Base-by-base conservation (phyloP, 345 rosid species). In the Citropsis articulata region DNA sequence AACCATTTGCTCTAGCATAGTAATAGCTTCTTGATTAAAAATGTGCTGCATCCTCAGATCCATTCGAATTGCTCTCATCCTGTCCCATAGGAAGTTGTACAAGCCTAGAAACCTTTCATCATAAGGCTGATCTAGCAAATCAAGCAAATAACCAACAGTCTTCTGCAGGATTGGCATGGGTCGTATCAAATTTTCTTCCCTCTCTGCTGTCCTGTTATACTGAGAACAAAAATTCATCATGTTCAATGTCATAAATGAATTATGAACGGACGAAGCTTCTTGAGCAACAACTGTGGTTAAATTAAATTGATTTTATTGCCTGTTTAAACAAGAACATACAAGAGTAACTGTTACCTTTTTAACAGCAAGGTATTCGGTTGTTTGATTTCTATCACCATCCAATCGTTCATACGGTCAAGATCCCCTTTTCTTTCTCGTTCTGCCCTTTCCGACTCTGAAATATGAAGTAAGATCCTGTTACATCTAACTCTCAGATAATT, bases 401-500 rank as follows among this genome's bases (percentile, higher is more conserved):
- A 96, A 76, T 21, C 98, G 98, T 81, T 96, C 99, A 81, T 89
- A 91, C 84, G 97, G 78, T 96, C 98, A 78, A 96, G 95, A 84
- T 96, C 99, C 80, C 98, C 98, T 88, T 96, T 94, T 84, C 98
- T 90, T 88, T 91, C 99, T 80, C 99, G 87, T 79, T 96, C 97
- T 40, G 81, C 95, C 80, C 98, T 90, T 83, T 96, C 98, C 1
- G 94, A 87, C 89, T 87, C 98, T 94, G 93, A 62, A 86, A 86
- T 22, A 75, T 71, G 42, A 63, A 84, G 70, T 24, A 42, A 73
- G 40, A 76, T 70, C 60, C 45, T 42, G 24, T 40, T 68, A 71
- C 38, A 80, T 81, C 13, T 77, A 77, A 60, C 71, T 55, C 67
- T 38, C 38, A 19, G 28, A 61, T 56, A 53, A 33, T 66, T 53